Evolutionary conservation across 225 moss, liverwort and hornwort genomes (phyloP).

Genomic region (Lunularia cruciata): DNA sequence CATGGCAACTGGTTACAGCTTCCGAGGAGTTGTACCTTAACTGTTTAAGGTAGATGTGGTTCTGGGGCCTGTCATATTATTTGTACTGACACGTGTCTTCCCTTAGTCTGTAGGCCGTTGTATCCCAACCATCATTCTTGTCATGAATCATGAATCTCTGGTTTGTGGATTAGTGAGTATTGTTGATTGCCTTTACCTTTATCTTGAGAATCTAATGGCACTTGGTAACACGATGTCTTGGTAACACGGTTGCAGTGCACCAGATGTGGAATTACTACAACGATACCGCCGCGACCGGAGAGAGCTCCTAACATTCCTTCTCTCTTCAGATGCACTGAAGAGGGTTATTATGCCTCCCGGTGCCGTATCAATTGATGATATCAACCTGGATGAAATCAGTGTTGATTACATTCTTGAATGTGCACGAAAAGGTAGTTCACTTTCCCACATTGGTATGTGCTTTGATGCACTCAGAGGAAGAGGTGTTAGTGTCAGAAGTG

Average conservation of each 20-base stretch:
- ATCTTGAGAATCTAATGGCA: neutral
- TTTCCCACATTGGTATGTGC: too few relatives aligned
- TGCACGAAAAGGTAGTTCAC: conserved; percentile 61
- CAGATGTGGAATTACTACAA: conserved; percentile 79
- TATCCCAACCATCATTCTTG: neutral
- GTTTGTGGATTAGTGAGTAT: neutral
- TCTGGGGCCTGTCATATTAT: too few relatives aligned
- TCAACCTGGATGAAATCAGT: conserved; percentile 91
- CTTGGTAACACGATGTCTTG: neutral
- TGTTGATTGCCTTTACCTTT: neutral
- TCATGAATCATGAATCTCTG: neutral
- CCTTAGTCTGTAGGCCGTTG: neutral
- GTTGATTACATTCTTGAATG: conserved; percentile 91
- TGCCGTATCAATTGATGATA: conserved; percentile 86
- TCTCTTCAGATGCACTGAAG: conserved; percentile 87
- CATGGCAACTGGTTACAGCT: too few relatives aligned
- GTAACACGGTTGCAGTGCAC: conserved; percentile 36
- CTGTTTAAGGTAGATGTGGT: too few relatives aligned
- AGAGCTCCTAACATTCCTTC: conserved; percentile 78
- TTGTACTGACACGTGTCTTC: neutral
- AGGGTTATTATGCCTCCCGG: conserved; percentile 98
- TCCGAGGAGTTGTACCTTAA: too few relatives aligned
- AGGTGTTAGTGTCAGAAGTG: too few relatives aligned
- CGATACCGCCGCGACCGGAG: conserved; percentile 90
- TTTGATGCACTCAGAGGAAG: too few relatives aligned